Evolutionary conservation across 148 eudicot species (phyloP), one percentile per base, ranked within the genome.

Genomic region (Drosera capensis): DNA sequence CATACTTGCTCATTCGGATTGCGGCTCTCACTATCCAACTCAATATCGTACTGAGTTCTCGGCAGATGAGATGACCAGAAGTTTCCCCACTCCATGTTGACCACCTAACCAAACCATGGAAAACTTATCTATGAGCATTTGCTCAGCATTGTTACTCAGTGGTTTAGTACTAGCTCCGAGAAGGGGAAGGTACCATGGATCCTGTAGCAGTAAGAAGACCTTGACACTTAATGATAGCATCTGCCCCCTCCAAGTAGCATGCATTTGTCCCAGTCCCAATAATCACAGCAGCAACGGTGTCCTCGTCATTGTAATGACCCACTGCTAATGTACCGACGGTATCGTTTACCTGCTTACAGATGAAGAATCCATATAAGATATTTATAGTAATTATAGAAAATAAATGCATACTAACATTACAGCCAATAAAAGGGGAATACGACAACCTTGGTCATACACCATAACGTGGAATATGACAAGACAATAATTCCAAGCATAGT

Each of bases 1-100:
- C 9, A 26, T 59, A 80, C 97, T 80, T 88, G 97, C 52, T 83
- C 87, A 51, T 77, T 75, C 1, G 87, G 92, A 45, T 88, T 84
- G 37, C 77, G 84, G 74, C 97, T 88, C 43, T 78, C 70, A 13
- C 73, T 67, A 70, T 88, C 97, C 59, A 88, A 63, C 52, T 83
- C 92, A 1, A 67, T 58, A 50, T 88, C 97, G 7, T 80, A 84
- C 22, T 71, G 40, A 13, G 94, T 88, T 51, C 95, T 80, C 6
- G 97, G 97, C 71, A 88, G 70, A 69, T 83, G 94, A 36, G 92
- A 74, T 26, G 96, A 83, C 94, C 86, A 88, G 60, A 83, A 83
- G 57, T 83, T 83, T 28, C 94, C 96, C 96, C 96, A 88, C 70
- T 88, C 94, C 77, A 68, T 80, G 71, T 88, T 88, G 36, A 88